Evolutionary conservation across 768 basidiomycete species (phyloP), one percentile per base, ranked within the genome.

Genomic region (Tylopilus sp.): DNA sequence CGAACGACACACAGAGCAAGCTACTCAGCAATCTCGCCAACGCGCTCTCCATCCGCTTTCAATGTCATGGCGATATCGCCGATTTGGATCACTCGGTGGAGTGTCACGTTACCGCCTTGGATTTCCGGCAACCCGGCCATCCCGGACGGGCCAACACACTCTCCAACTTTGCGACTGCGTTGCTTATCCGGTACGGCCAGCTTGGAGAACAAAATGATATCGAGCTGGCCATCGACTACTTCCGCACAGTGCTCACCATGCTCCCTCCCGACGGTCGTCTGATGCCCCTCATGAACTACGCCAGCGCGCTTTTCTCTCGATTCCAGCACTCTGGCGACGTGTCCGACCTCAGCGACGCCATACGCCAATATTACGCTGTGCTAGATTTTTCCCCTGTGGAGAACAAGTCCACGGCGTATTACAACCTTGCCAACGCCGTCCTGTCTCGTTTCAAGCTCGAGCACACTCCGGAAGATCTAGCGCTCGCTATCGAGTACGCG

Each of bases 361-460:
- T 66, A 22, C 51, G 21, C 47, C 56, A 68, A 40, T 67, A 67
- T 23, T 50, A 52, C 28, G 45, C 42, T 11, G 56, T 62, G 12
- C 42, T 67, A 33, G 56, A 64, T 40, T 54, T 44, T 43, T 55
- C 52, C 41, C 45, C 43, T 17, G 44, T 43, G 9, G 58, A 66
- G 39, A 59, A 58, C 26, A 57, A 44, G 46, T 49, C 59, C 17
- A 50, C 59, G 3, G 57, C 59, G 8, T 57, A 52, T 41, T 67
- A 66, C 44, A 67, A 64, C 47, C 67, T 68, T 26, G 67, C 65
- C 40, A 67, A 66, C 36, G 65, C 67, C 22, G 42, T 69, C 40
- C 49, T 69, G 18, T 65, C 60, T 35, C 66, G 67, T 25, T 67
- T 59, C 55, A 67, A 65, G 44, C 9, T 62, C 6, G 43, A 52